A percentile compares a stretch with the other conserved stretches of the same genome.
These are phyloP conservation scores for Alternaria ethzedia DNA, from an alignment of 2,329 filamentous ascomycete genomes.

Conservation along the genomic window DNA sequence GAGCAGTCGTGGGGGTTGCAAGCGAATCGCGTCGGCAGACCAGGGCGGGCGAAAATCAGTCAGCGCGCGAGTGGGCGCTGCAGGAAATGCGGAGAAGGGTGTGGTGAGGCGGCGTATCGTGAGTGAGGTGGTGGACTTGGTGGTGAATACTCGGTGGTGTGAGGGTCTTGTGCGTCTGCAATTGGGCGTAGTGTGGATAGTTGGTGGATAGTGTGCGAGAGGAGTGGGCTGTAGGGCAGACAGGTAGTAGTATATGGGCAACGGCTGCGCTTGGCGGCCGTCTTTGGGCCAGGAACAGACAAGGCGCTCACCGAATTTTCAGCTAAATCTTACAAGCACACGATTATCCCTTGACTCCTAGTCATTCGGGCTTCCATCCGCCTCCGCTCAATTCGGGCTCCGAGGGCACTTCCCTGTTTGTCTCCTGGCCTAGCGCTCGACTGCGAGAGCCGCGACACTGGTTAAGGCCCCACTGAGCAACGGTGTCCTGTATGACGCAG, in stretches of 20 bases:
- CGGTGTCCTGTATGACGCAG: slow-evolving; percentile 14
- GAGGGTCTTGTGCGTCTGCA: neutral
- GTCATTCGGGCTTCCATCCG: slow-evolving; percentile 9
- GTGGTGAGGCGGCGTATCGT: slow-evolving; percentile 1
- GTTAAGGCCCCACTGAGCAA: slow-evolving; percentile 12
- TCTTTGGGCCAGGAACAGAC: slow-evolving; percentile 10
- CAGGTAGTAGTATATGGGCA: slow-evolving; percentile 6
- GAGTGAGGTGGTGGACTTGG: neutral
- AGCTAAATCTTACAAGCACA: slow-evolving; percentile 16
- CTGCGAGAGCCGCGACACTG: slow-evolving; percentile 13
- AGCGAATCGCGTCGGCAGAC: slow-evolving; percentile 29
- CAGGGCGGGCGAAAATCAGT: slow-evolving; percentile 14
- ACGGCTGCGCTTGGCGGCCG: slow-evolving; percentile 4
- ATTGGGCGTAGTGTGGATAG: neutral
- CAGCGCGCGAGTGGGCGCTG: neutral
- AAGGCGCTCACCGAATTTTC: slow-evolving; percentile 14
- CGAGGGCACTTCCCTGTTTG: slow-evolving; percentile 12
- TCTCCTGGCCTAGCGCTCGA: slow-evolving; percentile 12
- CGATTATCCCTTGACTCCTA: slow-evolving; percentile 9
- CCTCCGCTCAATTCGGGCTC: slow-evolving; percentile 12
- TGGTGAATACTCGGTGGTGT: neutral
- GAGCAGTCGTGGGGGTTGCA: slow-evolving; percentile 28
- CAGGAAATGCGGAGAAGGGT: slow-evolving; percentile 15
- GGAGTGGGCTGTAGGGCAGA: slow-evolving; percentile 5
- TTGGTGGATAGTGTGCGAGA: neutral